These are phyloP conservation scores for Puya raimondii DNA, from an alignment of 176 grass and related monocot species.

Conservation along the genomic window DNA sequence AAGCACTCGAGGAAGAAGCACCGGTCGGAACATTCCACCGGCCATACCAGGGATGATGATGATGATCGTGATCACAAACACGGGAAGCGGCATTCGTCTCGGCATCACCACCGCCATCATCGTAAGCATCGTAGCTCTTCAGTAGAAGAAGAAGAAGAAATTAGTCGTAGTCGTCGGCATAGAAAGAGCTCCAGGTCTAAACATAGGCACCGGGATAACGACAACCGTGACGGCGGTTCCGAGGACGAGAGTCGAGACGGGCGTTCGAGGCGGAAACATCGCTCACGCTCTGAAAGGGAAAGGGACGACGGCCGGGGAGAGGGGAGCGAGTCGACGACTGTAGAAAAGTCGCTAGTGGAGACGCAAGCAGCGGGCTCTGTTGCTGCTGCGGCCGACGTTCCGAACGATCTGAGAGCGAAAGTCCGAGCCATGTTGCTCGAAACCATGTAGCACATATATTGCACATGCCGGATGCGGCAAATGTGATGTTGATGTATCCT, in stretches of 20 bases:
- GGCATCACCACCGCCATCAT: slow-evolving; percentile 26
- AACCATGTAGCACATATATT: slow-evolving; percentile 29
- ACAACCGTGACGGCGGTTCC: slow-evolving; percentile 24
- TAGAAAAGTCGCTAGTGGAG: slow-evolving; percentile 9
- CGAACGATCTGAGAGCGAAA: slow-evolving; percentile 67
- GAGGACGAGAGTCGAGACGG: slow-evolving; percentile 28
- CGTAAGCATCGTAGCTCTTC: slow-evolving; percentile 31
- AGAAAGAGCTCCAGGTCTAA: slow-evolving; percentile 37
- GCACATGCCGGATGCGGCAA: too few relatives aligned
- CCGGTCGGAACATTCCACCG: slow-evolving; percentile 39
- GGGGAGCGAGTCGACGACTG: slow-evolving; percentile 3
- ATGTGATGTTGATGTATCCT: too few relatives aligned
- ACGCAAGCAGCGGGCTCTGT: slow-evolving; percentile 3
- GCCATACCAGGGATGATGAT: slow-evolving; percentile 19
- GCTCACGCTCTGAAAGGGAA: slow-evolving; percentile 34
- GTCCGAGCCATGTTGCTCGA: slow-evolving; percentile 72
- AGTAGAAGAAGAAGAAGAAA: slow-evolving; percentile 40
- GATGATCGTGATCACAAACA: slow-evolving; percentile 21
- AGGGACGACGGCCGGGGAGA: slow-evolving; percentile 14
- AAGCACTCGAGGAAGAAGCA: slow-evolving; percentile 43
- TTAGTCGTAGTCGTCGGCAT: neutral
- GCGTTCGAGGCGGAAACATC: slow-evolving; percentile 24
- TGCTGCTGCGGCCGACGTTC: slow-evolving; percentile 29
- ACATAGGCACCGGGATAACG: slow-evolving; percentile 15
- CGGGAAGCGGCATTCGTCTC: slow-evolving; percentile 30